A percentile compares a stretch with the other conserved stretches of the same genome.
Evolutionary conservation across 305 asterid genomes (phyloP).

Genomic region (Stenogyne calaminthoides): DNA sequence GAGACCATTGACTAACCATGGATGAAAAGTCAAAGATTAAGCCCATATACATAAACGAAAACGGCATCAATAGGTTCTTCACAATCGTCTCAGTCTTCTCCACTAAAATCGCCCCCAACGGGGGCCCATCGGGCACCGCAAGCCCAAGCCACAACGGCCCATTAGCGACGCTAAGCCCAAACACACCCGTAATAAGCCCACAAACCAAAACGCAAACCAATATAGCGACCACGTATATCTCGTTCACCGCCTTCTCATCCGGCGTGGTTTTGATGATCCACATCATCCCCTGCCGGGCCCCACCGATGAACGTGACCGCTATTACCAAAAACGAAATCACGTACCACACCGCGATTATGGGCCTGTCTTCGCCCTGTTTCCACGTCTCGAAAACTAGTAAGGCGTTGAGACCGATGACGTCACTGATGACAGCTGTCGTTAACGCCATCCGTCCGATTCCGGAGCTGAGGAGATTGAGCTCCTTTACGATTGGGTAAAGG

Average conservation of each 20-base stretch:
- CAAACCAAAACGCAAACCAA: slow-evolving; percentile 52
- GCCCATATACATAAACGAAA: slow-evolving; percentile 53
- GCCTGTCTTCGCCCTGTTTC: slow-evolving; percentile 45
- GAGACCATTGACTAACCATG: slow-evolving; percentile 46
- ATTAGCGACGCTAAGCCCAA: slow-evolving; percentile 65
- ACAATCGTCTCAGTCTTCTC: slow-evolving; percentile 70
- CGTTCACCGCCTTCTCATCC: slow-evolving; percentile 60
- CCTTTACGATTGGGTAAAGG: slow-evolving; percentile 59
- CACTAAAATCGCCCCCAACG: slow-evolving; percentile 62
- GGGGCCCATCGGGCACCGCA: slow-evolving; percentile 82
- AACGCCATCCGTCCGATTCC: slow-evolving; percentile 73
- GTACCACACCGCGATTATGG: slow-evolving; percentile 47
- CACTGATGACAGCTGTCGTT: slow-evolving; percentile 47
- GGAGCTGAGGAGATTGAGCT: slow-evolving; percentile 79
- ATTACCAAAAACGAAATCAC: slow-evolving; percentile 33
- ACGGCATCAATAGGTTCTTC: slow-evolving; percentile 59
- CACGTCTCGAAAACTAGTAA: slow-evolving; percentile 52
- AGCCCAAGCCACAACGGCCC: slow-evolving; percentile 87
- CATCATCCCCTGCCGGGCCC: slow-evolving; percentile 48
- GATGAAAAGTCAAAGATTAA: slow-evolving; percentile 44
- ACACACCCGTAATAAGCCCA: slow-evolving; percentile 53
- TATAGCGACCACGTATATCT: slow-evolving; percentile 54
- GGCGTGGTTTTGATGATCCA: slow-evolving; percentile 70
- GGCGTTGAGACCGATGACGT: slow-evolving; percentile 48
- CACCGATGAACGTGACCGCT: too few relatives aligned